Conservation (phyloP, 805 yeast species). For the Priceomyces fermenticarens region DNA sequence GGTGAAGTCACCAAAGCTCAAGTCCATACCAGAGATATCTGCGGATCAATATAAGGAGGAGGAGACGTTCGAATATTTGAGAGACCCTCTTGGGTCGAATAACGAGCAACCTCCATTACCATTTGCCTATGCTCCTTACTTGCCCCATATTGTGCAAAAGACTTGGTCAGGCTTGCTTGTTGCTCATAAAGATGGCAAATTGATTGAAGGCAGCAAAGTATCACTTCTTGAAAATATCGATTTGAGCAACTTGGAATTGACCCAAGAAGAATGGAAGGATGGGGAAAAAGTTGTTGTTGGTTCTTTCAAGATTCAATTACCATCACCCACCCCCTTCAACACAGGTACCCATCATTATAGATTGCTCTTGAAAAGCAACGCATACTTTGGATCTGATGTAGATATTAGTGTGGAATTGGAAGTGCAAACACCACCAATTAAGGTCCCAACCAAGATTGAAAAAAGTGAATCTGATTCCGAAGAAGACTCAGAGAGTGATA, state of each 20-base stretch:
- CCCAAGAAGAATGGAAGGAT: slow-evolving; percentile 50
- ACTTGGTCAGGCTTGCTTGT: slow-evolving; percentile 68
- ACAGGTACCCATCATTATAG: slow-evolving; percentile 67
- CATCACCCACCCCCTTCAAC: slow-evolving; percentile 74
- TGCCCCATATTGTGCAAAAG: slow-evolving; percentile 54
- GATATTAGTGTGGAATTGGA: slow-evolving; percentile 67
- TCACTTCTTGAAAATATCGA: slow-evolving; percentile 49
- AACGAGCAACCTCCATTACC: slow-evolving; percentile 70
- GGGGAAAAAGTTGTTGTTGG: slow-evolving; percentile 51
- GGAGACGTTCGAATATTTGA: slow-evolving; percentile 61
- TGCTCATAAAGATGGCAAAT: slow-evolving; percentile 74
- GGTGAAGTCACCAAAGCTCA: slow-evolving; percentile 69
- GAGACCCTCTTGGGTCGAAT: slow-evolving; percentile 68
- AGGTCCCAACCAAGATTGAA: slow-evolving; percentile 20
- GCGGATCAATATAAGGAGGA: slow-evolving; percentile 48
- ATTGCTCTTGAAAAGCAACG: slow-evolving; percentile 64
- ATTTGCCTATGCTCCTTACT: slow-evolving; percentile 66
- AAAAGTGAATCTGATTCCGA: slow-evolving; percentile 30
- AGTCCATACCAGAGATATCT: slow-evolving; percentile 48
- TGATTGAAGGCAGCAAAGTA: slow-evolving; percentile 63
- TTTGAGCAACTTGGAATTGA: slow-evolving; percentile 51
- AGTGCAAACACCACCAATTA: slow-evolving; percentile 53
- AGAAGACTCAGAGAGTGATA: slow-evolving; percentile 41
- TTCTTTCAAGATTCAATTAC: slow-evolving; percentile 71
- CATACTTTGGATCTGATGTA: slow-evolving; percentile 80